Percentiles rank a stretch among this genome's conserved stretches.
phyloP scores from a whole-genome alignment of 2,329 filamentous ascomycete species.

The Cladosporium sp. region DNA sequence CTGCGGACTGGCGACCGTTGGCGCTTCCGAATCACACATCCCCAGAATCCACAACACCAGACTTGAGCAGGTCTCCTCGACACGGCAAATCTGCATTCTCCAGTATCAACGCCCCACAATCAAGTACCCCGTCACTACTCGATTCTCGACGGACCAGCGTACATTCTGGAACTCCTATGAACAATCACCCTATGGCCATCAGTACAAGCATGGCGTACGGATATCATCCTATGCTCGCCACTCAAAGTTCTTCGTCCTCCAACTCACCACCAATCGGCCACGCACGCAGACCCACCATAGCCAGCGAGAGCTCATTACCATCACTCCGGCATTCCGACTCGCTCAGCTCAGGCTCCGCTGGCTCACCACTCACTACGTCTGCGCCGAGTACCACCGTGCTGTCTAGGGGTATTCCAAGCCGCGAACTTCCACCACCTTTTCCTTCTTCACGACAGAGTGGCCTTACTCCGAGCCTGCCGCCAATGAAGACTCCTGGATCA shows the following conservation, averaged over 20 bases:
- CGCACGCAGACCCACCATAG: not conserved
- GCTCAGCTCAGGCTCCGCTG: not conserved
- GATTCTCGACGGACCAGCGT: not conserved
- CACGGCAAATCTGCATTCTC: constrained; percentile 10
- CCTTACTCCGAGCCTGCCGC: not conserved
- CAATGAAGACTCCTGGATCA: constrained; percentile 4
- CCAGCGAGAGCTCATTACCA: constrained; percentile 11
- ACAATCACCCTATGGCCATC: constrained; percentile 13
- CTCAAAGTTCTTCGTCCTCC: not conserved
- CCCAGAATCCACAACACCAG: not conserved
- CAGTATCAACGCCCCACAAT: constrained; percentile 5
- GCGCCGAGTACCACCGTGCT: not conserved
- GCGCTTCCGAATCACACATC: not conserved
- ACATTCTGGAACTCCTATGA: not conserved
- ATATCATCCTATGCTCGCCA: constrained; percentile 5
- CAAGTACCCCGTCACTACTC: not conserved
- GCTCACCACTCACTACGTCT: constrained; percentile 2
- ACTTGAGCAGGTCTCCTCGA: constrained; percentile 4
- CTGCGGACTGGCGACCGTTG: constrained; percentile 6
- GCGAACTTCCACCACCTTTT: constrained; percentile 9
- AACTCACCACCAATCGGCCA: not conserved
- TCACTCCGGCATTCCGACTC: constrained; percentile 11
- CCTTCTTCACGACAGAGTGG: not conserved
- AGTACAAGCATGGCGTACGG: constrained; percentile 18
- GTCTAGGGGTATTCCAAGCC: not conserved